Conservation (phyloP, 1,284 basidiomycete genomes). For the Hymenochaete sp. region DNA sequence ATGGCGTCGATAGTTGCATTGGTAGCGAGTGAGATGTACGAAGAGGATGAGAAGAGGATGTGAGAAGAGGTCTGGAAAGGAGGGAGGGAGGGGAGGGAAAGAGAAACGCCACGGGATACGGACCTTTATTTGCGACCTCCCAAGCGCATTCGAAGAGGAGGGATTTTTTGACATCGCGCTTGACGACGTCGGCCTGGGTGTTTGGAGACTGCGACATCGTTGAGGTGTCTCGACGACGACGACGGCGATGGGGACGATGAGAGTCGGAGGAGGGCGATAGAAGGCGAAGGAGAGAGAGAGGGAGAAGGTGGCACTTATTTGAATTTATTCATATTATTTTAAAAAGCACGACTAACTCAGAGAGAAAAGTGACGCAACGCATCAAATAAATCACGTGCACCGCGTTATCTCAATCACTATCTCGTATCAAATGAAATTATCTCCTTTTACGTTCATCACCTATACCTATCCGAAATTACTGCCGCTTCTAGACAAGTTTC, state of each 20-base stretch:
- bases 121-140: slow-evolving; percentile 87
- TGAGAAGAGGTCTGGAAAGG: neutral
- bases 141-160: slow-evolving; percentile 86
- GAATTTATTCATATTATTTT: too few species aligned
- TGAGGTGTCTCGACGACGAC: neutral
- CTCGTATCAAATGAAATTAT: neutral
- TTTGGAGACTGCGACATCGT: too few species aligned
- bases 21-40: too few species aligned
- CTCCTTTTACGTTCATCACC: neutral
- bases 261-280: neutral
- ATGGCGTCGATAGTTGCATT: too few species aligned
- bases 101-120: slow-evolving; percentile 6
- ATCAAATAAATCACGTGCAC: slow-evolving; percentile 35
- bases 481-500: neutral
- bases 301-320: too few species aligned
- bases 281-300: neutral
- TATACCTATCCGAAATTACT: neutral
- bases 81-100: neutral
- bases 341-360: too few species aligned
- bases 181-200: slow-evolving; percentile 25
- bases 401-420: too few species aligned
- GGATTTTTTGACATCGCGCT: slow-evolving; percentile 70
- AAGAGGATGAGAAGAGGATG: slow-evolving; percentile 10
- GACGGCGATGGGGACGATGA: slow-evolving; percentile 3
- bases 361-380: slow-evolving; percentile 52